These are phyloP conservation scores for Millerozyma acaciae DNA, from an alignment of 805 yeast species.

Conservation along the genomic window DNA sequence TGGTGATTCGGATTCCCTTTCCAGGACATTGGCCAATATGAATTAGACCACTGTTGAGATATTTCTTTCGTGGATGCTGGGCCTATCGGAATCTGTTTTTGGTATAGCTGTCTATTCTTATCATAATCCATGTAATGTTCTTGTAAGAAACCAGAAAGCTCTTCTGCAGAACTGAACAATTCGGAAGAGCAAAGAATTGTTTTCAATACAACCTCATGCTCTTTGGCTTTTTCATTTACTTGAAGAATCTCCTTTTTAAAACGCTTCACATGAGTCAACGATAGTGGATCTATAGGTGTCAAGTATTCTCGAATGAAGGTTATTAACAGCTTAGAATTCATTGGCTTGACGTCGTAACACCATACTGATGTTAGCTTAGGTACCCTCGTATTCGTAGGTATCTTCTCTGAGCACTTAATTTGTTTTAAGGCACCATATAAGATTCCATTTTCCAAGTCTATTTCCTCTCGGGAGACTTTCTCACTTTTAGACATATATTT, in stretches of 20 bases:
- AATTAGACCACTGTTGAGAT: slow-evolving; percentile 58
- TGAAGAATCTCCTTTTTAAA: slow-evolving; percentile 40
- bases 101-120: slow-evolving; percentile 9
- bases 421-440: slow-evolving; percentile 46
- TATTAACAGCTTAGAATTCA: slow-evolving; percentile 24
- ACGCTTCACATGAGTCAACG: slow-evolving; percentile 50
- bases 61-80: slow-evolving; percentile 73
- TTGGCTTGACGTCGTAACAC: slow-evolving; percentile 45
- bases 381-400: slow-evolving; percentile 10
- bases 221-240: not conserved
- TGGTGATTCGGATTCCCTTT: slow-evolving; percentile 85
- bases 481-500: slow-evolving; percentile 5
- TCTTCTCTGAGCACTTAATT: slow-evolving; percentile 26
- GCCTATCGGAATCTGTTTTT: slow-evolving; percentile 48
- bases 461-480: slow-evolving; percentile 17
- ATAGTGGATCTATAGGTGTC: slow-evolving; percentile 21
- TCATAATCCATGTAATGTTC: slow-evolving; percentile 8
- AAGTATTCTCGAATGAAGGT: slow-evolving; percentile 23
- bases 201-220: slow-evolving; percentile 16
- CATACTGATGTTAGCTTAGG: slow-evolving; percentile 40
- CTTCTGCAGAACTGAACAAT: slow-evolving; percentile 20
- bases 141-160: slow-evolving; percentile 18
- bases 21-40: slow-evolving; percentile 90
- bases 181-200: slow-evolving; percentile 48
- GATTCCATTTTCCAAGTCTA: slow-evolving; percentile 45